phyloP scores from a whole-genome alignment of 148 eudicot species.

The Vaccinium myrtillus region DNA sequence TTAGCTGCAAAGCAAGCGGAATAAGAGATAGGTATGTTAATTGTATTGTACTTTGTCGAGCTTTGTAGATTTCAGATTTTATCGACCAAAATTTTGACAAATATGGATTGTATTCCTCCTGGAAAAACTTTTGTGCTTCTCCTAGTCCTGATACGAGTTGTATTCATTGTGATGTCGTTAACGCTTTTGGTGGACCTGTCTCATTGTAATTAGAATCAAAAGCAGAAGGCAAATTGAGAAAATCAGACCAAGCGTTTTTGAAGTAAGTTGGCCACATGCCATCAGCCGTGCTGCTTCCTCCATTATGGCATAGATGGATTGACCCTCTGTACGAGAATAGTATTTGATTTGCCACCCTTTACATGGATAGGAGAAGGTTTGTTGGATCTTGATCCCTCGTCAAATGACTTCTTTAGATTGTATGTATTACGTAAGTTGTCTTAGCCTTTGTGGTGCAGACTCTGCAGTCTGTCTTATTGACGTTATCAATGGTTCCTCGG shows the following conservation, averaged over 20 bases:
- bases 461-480: conserved; percentile 2
- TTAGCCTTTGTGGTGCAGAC: not conserved
- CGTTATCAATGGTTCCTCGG: not conserved
- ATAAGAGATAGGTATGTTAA: conserved; percentile 24
- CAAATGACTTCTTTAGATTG: not conserved
- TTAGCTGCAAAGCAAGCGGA: conserved; percentile 3
- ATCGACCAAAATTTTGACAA: not conserved
- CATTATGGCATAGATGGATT: not conserved
- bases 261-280: not conserved
- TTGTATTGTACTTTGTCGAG: conserved; percentile 9
- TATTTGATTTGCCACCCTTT: not conserved
- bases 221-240: not conserved
- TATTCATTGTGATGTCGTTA: not conserved
- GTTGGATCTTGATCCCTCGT: not conserved
- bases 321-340: not conserved
- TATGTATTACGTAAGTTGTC: not conserved
- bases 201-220: not conserved
- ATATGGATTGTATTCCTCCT: not conserved
- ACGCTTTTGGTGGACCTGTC: not conserved
- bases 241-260: not conserved
- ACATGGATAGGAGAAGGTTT: not conserved
- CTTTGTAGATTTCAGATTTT: not conserved
- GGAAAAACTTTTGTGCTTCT: not conserved
- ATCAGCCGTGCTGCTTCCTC: not conserved
- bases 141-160: not conserved